A percentile compares a stretch with the other conserved stretches of the same genome.
Evolutionary conservation across 352 stramenopile genomes (phyloP).

Genomic region (Phytophthora hibernalis): DNA sequence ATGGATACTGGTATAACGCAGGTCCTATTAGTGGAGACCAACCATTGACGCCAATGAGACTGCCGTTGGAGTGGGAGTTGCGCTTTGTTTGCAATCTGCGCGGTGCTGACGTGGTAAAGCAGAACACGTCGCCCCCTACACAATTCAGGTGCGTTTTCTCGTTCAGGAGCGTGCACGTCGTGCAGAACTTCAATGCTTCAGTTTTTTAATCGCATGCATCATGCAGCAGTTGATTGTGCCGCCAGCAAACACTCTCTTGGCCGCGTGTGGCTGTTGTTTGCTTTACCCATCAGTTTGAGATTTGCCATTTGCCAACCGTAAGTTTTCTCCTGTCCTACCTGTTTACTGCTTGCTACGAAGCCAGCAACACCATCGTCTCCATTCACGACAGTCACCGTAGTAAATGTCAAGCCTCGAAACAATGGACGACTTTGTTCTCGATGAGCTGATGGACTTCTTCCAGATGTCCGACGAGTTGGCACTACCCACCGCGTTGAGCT

Average conservation of each 20-base stretch:
- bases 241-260: slow-evolving; percentile 18
- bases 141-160: no score
- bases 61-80: neutral
- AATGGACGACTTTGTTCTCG: slow-evolving; percentile 38
- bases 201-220: neutral
- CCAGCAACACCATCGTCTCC: slow-evolving; percentile 2
- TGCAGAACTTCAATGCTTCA: no score
- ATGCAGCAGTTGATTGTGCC: slow-evolving; percentile 25
- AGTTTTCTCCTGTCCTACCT: slow-evolving; percentile 31
- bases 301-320: neutral
- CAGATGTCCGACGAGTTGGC: slow-evolving; percentile 28
- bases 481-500: slow-evolving; percentile 14
- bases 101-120: neutral
- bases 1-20: neutral
- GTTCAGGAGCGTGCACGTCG: no score
- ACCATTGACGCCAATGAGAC: no score
- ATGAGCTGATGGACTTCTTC: slow-evolving; percentile 38
- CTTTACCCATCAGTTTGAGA: slow-evolving; percentile 17
- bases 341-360: slow-evolving; percentile 25
- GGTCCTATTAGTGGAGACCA: neutral
- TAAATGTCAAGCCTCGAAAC: slow-evolving; percentile 33
- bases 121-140: neutral
- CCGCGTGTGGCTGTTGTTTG: slow-evolving; percentile 15
- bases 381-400: slow-evolving; percentile 11
- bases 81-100: neutral